Conservation (phyloP, 495 filamentous ascomycete genomes). For the Aspergillus egyptiacus region DNA sequence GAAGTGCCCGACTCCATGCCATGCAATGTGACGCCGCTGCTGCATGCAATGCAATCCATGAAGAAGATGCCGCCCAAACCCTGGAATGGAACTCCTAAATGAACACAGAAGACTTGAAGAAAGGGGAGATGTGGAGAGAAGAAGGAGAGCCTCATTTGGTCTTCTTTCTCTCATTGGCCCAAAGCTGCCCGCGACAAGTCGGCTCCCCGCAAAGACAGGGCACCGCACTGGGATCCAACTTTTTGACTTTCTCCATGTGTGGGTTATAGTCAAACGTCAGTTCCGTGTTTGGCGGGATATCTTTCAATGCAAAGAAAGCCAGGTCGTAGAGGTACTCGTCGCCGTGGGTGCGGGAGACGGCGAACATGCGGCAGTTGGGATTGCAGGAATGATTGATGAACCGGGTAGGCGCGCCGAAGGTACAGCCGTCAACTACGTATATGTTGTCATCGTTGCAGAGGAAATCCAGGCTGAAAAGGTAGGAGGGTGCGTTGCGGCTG, state of each 20-base stretch:
- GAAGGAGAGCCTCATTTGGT: slow-evolving; percentile 11
- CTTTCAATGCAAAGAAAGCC: slow-evolving; percentile 71
- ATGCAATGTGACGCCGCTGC: not conserved
- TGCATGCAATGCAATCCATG: slow-evolving; percentile 3
- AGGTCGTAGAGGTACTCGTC: slow-evolving; percentile 77
- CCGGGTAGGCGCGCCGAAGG: slow-evolving; percentile 50
- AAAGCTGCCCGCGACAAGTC: slow-evolving; percentile 65
- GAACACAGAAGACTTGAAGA: not conserved
- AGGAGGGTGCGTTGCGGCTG: slow-evolving; percentile 44
- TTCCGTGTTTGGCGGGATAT: slow-evolving; percentile 65
- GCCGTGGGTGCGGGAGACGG: slow-evolving; percentile 70
- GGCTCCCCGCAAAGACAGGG: slow-evolving; percentile 61
- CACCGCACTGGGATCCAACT: slow-evolving; percentile 49
- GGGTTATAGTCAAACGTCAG: slow-evolving; percentile 81
- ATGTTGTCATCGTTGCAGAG: slow-evolving; percentile 45
- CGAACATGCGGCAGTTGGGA: slow-evolving; percentile 73
- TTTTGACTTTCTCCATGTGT: slow-evolving; percentile 47
- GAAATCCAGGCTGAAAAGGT: slow-evolving; percentile 84
- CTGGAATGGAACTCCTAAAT: too few species aligned
- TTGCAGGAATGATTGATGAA: slow-evolving; percentile 68
- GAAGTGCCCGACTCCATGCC: not conserved
- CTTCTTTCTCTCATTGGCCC: slow-evolving; percentile 43
- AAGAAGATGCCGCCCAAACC: not conserved
- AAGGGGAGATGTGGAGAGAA: not conserved
- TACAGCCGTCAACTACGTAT: slow-evolving; percentile 56